Evolutionary conservation across 345 rosid species (phyloP).

Genomic region (Leavenworthia alabamica): DNA sequence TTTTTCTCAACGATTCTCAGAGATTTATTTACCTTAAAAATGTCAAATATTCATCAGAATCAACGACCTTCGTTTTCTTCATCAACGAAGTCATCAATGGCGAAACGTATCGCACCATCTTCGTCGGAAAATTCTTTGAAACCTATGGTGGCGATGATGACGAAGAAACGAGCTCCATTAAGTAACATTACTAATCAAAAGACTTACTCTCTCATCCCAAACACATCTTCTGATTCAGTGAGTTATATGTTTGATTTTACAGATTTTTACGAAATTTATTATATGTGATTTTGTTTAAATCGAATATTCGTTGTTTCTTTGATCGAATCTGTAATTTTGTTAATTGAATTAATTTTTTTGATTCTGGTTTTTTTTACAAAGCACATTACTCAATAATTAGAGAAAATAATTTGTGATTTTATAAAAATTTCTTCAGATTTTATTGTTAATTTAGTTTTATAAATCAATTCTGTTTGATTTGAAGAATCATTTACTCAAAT

Average conservation of each 20-base stretch:
- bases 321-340: too few species aligned
- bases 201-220: conserved; percentile 36
- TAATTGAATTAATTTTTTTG: too few species aligned
- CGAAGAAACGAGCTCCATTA: conserved; percentile 49
- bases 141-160: not conserved
- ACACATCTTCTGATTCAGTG: conserved; percentile 52
- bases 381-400: too few species aligned
- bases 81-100: conserved; percentile 23
- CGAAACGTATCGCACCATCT: conserved; percentile 24
- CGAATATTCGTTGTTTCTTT: too few species aligned
- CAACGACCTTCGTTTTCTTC: conserved; percentile 27
- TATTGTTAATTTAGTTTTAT: not conserved
- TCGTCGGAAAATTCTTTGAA: conserved; percentile 13
- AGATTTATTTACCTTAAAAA: not conserved
- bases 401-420: too few species aligned
- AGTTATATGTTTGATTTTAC: conserved; percentile 11
- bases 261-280: too few species aligned
- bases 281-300: too few species aligned
- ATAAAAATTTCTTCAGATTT: too few species aligned
- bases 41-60: conserved; percentile 21
- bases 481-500: too few species aligned
- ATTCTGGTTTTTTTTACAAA: too few species aligned
- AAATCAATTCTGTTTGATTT: not conserved
- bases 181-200: conserved; percentile 62
- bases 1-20: conserved; percentile 4